A percentile compares a stretch with the other conserved stretches of the same genome.
Conservation (phyloP, 345 rosid species). For the Lenwebbia sp. region DNA sequence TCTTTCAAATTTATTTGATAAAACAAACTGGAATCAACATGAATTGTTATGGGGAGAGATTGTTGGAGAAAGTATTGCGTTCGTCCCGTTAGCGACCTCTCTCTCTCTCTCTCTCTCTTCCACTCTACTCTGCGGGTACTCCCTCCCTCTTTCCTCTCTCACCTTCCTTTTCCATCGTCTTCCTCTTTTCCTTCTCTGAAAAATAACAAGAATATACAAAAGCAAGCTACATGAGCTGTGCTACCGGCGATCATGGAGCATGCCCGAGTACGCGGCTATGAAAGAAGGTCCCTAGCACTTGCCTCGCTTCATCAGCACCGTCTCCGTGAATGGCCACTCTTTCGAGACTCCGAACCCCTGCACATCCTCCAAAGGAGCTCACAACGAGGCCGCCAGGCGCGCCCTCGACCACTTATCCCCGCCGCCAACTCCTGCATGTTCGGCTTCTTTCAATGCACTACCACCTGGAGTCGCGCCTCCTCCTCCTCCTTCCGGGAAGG, state of each 20-base stretch:
- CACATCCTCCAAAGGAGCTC: conserved; percentile 18
- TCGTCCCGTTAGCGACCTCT: too few species aligned
- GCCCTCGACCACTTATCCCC: conserved; percentile 15
- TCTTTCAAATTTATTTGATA: too few species aligned
- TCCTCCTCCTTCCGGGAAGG: not conserved
- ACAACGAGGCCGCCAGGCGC: conserved; percentile 21
- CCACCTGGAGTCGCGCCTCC: not conserved
- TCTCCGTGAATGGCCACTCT: conserved; percentile 17
- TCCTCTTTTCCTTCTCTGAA: too few species aligned
- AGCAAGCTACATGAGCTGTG: conserved; percentile 24
- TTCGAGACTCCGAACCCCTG: not conserved
- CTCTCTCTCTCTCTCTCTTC: too few species aligned
- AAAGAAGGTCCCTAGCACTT: conserved; percentile 17
- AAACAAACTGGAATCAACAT: too few species aligned
- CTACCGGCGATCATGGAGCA: conserved; percentile 9
- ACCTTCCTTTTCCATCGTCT: too few species aligned
- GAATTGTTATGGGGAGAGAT: too few species aligned
- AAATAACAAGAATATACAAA: conserved; percentile 12
- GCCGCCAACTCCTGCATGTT: too few species aligned
- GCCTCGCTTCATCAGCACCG: conserved; percentile 18
- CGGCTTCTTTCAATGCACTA: too few species aligned
- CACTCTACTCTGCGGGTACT: too few species aligned
- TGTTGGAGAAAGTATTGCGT: too few species aligned
- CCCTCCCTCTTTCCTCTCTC: not conserved
- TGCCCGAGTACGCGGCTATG: conserved; percentile 9